Evolutionary conservation across 495 filamentous ascomycete species (phyloP), one percentile per base, ranked within the genome.

Genomic region (Daldinia loculata): DNA sequence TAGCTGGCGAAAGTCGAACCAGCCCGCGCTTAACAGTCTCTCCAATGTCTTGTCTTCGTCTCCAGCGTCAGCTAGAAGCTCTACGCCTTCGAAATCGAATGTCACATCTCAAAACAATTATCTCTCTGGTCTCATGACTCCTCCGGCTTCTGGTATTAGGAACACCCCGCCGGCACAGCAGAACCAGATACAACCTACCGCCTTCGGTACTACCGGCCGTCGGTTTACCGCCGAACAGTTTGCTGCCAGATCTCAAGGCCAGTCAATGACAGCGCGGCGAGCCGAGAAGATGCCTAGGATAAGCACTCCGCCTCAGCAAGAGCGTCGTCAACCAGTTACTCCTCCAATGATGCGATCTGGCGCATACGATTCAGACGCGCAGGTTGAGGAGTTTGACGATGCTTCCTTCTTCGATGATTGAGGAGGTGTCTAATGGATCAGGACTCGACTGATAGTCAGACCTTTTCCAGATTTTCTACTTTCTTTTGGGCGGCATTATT

Each of bases 51-150:
- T 79, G 61, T 77, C 79, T 27, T 81, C 83, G 41, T 77, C 81
- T 12, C 81, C 84, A 2, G 81, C 70, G 27, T 63, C 63, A 27
- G 74, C 77, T 6, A 74, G 71, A 62, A 87, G 78, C 50, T 84
- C 89, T 24, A 91, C 89, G 1, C 91, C 90, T 4, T 91, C 89
- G 12, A 90, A 90, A 73, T 79, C 81, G 24, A 86, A 84, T 30
- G 80, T 83, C 3, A 71, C 81, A 32, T 69, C 78, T 6, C 80
- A 80, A 22, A 78, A 60, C 59, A 77, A 74, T 58, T 78, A 80
- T 48, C 84, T 93, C 26, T 90, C 92, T 0, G 93, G 94, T 3
- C 88, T 97, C 15, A 79, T 97, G 81, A 97, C 94, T 4, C 93
- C 94, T 17, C 93, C 93, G 12, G 85, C 89, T 32, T 91, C 91